Evolutionary conservation across 208 protist species (phyloP).

Genomic region (Wallacemonas sp.): DNA sequence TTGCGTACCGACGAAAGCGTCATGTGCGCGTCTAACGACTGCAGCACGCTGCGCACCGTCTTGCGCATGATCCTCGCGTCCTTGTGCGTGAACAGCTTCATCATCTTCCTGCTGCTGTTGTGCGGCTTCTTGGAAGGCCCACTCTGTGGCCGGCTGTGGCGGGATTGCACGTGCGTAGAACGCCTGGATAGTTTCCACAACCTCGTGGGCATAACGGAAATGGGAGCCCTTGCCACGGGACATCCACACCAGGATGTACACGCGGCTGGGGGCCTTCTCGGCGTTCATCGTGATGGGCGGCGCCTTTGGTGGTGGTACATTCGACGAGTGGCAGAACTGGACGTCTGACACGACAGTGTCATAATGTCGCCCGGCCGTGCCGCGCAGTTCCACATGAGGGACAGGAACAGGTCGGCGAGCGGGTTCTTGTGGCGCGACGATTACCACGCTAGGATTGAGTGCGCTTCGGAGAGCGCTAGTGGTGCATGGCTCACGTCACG

Average conservation of each 20-base stretch:
- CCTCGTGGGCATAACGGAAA: neutral
- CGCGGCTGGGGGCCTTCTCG: neutral
- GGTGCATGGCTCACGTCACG: neutral
- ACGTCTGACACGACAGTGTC: neutral
- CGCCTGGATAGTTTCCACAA: neutral
- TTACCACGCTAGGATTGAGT: neutral
- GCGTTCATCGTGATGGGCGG: slow-evolving; percentile 6
- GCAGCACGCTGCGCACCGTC: slow-evolving; percentile 1
- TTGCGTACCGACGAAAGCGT: slow-evolving; percentile 5
- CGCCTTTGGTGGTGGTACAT: neutral
- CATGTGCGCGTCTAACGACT: neutral
- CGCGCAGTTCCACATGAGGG: slow-evolving; percentile 14
- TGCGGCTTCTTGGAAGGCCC: too few relatives aligned
- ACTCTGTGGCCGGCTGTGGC: neutral
- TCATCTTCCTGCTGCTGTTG: neutral
- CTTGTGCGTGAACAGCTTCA: neutral
- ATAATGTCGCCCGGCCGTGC: slow-evolving; percentile 10
- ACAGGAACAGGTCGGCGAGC: slow-evolving; percentile 6
- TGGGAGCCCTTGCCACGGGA: slow-evolving; percentile 1
- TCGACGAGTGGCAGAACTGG: neutral
- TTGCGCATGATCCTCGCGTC: slow-evolving; percentile 3
- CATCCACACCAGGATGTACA: slow-evolving; percentile 17
- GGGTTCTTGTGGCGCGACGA: neutral
- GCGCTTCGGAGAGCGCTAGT: neutral
- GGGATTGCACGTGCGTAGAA: neutral